These are phyloP conservation scores for Amaranthus tricolor DNA, from an alignment of 179 eudicot genomes.

Conservation along the genomic window DNA sequence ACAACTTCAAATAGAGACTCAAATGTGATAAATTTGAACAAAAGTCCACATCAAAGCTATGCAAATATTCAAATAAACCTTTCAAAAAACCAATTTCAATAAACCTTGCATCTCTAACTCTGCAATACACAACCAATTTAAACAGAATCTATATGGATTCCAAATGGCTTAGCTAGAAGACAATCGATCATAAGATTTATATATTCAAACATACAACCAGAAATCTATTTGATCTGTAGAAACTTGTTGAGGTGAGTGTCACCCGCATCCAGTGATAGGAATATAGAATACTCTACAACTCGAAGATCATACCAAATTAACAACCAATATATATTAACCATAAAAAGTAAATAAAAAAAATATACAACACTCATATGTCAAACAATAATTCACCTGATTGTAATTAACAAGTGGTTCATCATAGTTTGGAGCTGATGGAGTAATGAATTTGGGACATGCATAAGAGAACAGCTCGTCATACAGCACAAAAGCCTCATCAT, in stretches of 20 bases:
- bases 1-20: too few species aligned
- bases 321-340: not conserved
- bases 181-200: too few species aligned
- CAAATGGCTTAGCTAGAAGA: too few species aligned
- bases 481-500: conserved; percentile 78
- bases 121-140: too few species aligned
- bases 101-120: too few species aligned
- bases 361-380: not conserved
- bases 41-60: too few species aligned
- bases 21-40: too few species aligned
- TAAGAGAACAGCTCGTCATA: conserved; percentile 98
- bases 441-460: conserved; percentile 94
- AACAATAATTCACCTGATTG: conserved; percentile 63
- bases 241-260: not conserved
- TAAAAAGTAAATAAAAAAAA: not conserved
- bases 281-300: not conserved
- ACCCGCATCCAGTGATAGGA: not conserved
- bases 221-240: not conserved
- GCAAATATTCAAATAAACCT: too few species aligned
- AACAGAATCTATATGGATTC: too few species aligned
- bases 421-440: conserved; percentile 87
- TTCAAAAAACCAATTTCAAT: too few species aligned
- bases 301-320: not conserved
- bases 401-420: conserved; percentile 93
- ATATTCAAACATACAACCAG: not conserved